A percentile compares a stretch with the other conserved stretches of the same genome.
Conservation (phyloP, 257 asterid species). For the Solanum sparsipilum region DNA sequence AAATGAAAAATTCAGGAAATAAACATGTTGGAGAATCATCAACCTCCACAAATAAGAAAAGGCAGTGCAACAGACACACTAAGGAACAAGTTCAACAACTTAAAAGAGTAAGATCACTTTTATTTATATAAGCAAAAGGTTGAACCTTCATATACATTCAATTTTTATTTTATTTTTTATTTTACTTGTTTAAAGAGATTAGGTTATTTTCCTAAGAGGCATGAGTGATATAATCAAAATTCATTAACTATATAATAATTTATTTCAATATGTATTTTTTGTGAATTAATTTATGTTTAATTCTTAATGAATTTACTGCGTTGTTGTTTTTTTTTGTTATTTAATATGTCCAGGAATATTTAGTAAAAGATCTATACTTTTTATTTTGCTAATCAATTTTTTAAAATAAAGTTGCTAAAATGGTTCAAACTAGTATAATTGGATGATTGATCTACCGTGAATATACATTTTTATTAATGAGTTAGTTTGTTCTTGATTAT, state of each 20-base stretch:
- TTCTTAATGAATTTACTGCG: background rate
- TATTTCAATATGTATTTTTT: background rate
- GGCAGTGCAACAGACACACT: slow-evolving; percentile 46
- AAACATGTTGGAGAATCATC: slow-evolving; percentile 18
- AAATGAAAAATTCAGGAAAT: slow-evolving; percentile 19
- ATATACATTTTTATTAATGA: background rate
- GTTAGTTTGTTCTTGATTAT: background rate
- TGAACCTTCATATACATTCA: background rate
- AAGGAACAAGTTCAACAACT: slow-evolving; percentile 47
- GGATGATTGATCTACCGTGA: background rate
- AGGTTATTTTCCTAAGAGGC: background rate
- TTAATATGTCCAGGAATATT: background rate
- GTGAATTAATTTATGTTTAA: background rate
- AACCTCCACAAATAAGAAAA: slow-evolving; percentile 15
- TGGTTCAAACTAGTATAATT: background rate
- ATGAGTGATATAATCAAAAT: background rate
- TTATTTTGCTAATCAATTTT: background rate
- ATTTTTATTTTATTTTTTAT: background rate
- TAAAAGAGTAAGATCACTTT: slow-evolving; percentile 38
- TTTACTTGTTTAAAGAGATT: background rate
- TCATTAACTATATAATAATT: background rate
- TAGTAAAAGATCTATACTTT: background rate
- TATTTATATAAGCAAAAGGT: background rate
- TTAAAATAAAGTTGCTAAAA: background rate
- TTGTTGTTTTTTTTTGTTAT: background rate